These are phyloP conservation scores for Suhomyces maxii DNA, from an alignment of 1,139 yeast species.

Conservation along the genomic window DNA sequence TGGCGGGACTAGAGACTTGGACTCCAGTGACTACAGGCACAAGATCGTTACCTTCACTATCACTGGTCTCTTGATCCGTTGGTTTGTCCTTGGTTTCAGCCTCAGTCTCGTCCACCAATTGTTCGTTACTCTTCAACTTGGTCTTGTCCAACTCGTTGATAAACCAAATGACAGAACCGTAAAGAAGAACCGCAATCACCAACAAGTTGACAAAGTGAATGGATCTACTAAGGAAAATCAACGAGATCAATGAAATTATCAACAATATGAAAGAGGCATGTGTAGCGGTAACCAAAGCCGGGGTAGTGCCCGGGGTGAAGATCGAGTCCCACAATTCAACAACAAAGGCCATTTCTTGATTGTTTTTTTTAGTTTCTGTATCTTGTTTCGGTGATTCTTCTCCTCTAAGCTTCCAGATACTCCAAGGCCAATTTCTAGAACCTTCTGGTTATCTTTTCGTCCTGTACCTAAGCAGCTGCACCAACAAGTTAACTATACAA, in stretches of 20 bases:
- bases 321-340: conserved; percentile 85
- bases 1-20: conserved; percentile 8
- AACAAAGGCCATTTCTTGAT: conserved; percentile 53
- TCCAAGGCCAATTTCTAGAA: no score
- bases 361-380: no score
- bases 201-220: conserved; percentile 78
- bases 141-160: conserved; percentile 63
- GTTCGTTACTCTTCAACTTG: conserved; percentile 46
- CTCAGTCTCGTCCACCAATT: conserved; percentile 24
- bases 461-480: no score
- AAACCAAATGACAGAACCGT: conserved; percentile 88
- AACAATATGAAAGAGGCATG: conserved; percentile 66
- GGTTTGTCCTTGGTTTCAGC: conserved; percentile 2
- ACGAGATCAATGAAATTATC: conserved; percentile 49
- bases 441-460: no score
- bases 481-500: no score
- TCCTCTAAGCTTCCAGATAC: no score
- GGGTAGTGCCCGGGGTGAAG: conserved; percentile 92
- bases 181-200: conserved; percentile 66
- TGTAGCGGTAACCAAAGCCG: conserved; percentile 80
- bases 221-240: conserved; percentile 64
- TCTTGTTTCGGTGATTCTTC: neutral
- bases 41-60: neutral
- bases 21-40: conserved; percentile 6
- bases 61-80: conserved; percentile 1